Evolutionary conservation across 495 filamentous ascomycete genomes (phyloP), one percentile per base, ranked within the genome.

Genomic region (Daldinia loculata): DNA sequence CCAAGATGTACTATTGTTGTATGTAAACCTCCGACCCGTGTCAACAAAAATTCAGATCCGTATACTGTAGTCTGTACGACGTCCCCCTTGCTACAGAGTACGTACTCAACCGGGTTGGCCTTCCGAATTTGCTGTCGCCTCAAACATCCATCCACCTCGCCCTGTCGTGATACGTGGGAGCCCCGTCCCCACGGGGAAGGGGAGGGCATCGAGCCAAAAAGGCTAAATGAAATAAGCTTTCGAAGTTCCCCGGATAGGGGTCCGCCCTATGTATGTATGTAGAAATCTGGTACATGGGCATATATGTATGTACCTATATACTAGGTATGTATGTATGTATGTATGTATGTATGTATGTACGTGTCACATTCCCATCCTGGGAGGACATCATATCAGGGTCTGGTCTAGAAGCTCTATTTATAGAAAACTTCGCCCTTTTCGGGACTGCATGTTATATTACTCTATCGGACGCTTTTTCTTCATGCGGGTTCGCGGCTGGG

Each of bases 391-490:
- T 17, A 63, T 43, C 15, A n/a, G 24, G 26, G 50, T 9, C 22
- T 12, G 57, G 39, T 66, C 68, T 66, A 71, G 68, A 66, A 5
- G 2, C 50, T 30, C 68, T 71, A 71, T 66, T 66, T 57, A 71
- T 71, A 71, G 62, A 66, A 61, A 36, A 11, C 4, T 55, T 56
- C 6, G n/a, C 4, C 2, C 26, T 60, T 64, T 43, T 61, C 27
- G 48, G 39, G 48, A 56, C 34, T 30, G 55, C 61, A 63, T 59
- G 41, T 19, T 63, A 19, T 43, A 41, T 15, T 43, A 48, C 50
- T 36, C 34, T 36, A 14, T 36, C 34, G 34, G 34, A 14, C 12
- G 11, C 3, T 12, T 36, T 36, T 36, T 36, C 11, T 36, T 36
- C 12, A 36, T 36, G 34, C 34, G 34, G 34, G 34, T 36, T 36